These are phyloP conservation scores for Ceratorhiza oryzae-sativae DNA, from an alignment of 1,284 basidiomycete genomes.

Conservation along the genomic window DNA sequence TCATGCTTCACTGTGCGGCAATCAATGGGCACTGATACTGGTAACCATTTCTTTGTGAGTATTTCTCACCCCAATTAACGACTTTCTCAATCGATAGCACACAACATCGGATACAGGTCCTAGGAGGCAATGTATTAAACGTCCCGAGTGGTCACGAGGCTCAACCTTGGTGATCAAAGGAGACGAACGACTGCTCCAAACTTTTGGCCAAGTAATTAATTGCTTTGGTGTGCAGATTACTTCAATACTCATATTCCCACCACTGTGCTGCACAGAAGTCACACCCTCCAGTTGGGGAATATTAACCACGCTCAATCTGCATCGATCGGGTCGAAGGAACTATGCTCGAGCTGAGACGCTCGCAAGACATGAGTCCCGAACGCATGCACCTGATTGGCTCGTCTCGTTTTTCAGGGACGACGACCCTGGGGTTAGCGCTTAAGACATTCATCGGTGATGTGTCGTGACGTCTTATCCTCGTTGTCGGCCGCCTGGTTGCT, in stretches of 20 bases:
- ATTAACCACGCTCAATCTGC: conserved; percentile 4
- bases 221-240: neutral
- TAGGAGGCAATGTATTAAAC: neutral
- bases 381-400: conserved; percentile 6
- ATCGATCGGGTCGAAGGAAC: conserved; percentile 16
- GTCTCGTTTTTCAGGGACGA: conserved; percentile 2
- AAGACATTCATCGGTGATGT: neutral
- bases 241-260: neutral
- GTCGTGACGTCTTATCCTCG: conserved; percentile 22
- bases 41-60: neutral
- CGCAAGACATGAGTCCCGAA: neutral
- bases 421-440: conserved; percentile 15
- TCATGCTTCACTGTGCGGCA: neutral
- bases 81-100: neutral
- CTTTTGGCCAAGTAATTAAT: neutral
- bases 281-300: neutral
- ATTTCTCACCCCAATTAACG: neutral
- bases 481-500: conserved; percentile 1
- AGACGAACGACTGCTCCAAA: neutral
- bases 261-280: neutral
- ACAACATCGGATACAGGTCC: neutral
- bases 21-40: neutral
- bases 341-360: conserved; percentile 20
- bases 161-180: neutral
- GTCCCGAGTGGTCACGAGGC: neutral